phyloP scores from a whole-genome alignment of 495 filamentous ascomycete genomes.

The Aspergillus cavernicola region DNA sequence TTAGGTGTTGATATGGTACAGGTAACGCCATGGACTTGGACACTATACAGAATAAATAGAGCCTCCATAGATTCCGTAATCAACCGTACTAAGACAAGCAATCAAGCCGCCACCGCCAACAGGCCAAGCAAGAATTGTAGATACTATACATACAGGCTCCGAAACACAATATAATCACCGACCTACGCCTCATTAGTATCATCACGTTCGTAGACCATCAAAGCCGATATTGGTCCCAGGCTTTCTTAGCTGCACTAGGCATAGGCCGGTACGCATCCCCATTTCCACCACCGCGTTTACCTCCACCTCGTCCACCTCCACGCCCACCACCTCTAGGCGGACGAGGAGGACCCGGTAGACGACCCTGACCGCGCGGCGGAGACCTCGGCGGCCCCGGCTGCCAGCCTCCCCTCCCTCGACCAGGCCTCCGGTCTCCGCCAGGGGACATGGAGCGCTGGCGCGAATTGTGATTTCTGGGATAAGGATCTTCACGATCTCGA shows the following conservation, averaged over 20 bases:
- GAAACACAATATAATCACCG: too few relatives aligned
- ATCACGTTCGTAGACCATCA: constrained; percentile 13
- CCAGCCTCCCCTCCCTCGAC: constrained; percentile 21
- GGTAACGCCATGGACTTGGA: background rate
- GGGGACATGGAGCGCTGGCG: constrained; percentile 29
- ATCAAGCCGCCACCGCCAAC: too few relatives aligned
- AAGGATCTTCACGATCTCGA: constrained; percentile 19
- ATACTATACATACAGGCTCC: too few relatives aligned
- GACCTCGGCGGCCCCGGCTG: constrained; percentile 15
- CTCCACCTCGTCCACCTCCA: constrained; percentile 20
- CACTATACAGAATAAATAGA: too few relatives aligned
- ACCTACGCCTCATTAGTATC: constrained; percentile 12
- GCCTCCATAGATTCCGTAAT: too few relatives aligned
- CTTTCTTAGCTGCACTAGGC: constrained; percentile 33
- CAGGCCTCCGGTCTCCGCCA: constrained; percentile 7
- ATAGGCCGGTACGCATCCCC: constrained; percentile 31
- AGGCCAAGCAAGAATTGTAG: too few relatives aligned
- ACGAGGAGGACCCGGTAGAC: background rate
- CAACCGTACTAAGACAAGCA: too few relatives aligned
- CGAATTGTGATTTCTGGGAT: constrained; percentile 15
- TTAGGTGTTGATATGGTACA: background rate
- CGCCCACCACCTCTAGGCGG: constrained; percentile 8
- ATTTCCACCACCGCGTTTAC: constrained; percentile 12
- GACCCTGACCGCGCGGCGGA: constrained; percentile 11
- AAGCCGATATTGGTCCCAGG: constrained; percentile 31